Base-by-base conservation (phyloP, 495 filamentous ascomycete species). In the Aspergillus coremiiformis region DNA sequence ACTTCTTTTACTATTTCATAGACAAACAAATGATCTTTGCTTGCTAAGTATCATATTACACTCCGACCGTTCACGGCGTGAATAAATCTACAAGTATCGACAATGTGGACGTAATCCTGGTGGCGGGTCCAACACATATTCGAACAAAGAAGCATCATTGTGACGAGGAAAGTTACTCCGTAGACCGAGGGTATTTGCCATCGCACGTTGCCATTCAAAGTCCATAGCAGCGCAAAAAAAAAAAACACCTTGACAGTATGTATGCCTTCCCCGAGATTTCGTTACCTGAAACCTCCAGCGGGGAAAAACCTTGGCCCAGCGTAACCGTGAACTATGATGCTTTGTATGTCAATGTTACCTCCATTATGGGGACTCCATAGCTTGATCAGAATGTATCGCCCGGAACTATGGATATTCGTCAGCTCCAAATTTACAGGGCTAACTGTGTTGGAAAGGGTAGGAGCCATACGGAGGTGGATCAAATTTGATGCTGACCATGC, bases 301-400 rank as follows among this genome's bases (percentile, higher is more conserved):
- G 87, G 87, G 64, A 91, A 89, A 65, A 80, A 93, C 50, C 89
- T 77, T 24, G 87, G 85, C 27, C 90, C 90, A 0, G 87, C 86
- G 69, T 83, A 96, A 0, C 90, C 90, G 59, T 86, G 82, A 2
- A 80, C 83, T 55, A 87, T 75, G 23, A 95, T 80, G 29, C 82
- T 87, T 67, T 95, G 83, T 33, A 96, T 89, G 65, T 96, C 85
- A 52, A 96, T 91, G 58, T 93, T 94, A 43, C 75, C 75, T 37
- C 68, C 73, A 26, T 56, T 65, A 39, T 74, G 72, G 7, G 89
- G 85, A 65, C 79, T 89, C 87, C 87, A 96, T 58, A 94, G 77
- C 72, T 94, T 94, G 54, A 96, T 72, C 35, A 95, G 62, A 49
- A 96, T 84, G 63, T 81, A 92, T 33, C 85, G 76, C 11, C 84